These are phyloP conservation scores for Vigna reflexopilosa DNA, from an alignment of 306 rosid species.

Conservation along the genomic window DNA sequence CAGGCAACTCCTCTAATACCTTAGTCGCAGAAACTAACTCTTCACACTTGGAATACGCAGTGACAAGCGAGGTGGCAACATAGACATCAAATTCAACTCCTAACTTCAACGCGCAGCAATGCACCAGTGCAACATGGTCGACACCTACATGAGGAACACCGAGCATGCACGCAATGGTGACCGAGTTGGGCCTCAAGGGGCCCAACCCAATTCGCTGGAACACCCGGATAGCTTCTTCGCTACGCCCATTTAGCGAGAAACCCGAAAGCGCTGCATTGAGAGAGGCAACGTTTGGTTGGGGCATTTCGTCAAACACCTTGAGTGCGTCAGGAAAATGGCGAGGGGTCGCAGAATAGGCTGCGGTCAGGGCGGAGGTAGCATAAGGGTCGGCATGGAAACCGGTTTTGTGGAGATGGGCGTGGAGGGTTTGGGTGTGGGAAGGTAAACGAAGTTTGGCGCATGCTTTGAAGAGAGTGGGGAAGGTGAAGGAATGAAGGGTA, in stretches of 20 bases:
- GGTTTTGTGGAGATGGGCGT: slow-evolving; percentile 64
- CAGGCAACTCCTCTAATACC: slow-evolving; percentile 57
- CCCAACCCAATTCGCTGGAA: slow-evolving; percentile 44
- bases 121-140: slow-evolving; percentile 49
- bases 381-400: slow-evolving; percentile 61
- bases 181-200: slow-evolving; percentile 60
- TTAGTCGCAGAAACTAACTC: slow-evolving; percentile 51
- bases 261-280: slow-evolving; percentile 67
- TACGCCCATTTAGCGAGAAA: slow-evolving; percentile 52
- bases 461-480: slow-evolving; percentile 81
- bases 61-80: slow-evolving; percentile 67
- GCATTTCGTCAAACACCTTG: slow-evolving; percentile 69
- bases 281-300: slow-evolving; percentile 56
- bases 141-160: slow-evolving; percentile 38
- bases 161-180: slow-evolving; percentile 60
- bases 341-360: slow-evolving; percentile 43
- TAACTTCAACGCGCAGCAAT: slow-evolving; percentile 69
- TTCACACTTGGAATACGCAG: slow-evolving; percentile 56
- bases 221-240: slow-evolving; percentile 49
- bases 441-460: slow-evolving; percentile 56
- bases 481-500: slow-evolving; percentile 57
- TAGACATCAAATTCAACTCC: slow-evolving; percentile 70
- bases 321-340: slow-evolving; percentile 49
- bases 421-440: slow-evolving; percentile 55
- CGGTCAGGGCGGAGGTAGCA: slow-evolving; percentile 64